Evolutionary conservation across 2,329 filamentous ascomycete species (phyloP), one percentile per base, ranked within the genome.

Genomic region (Falciphora oryzae): DNA sequence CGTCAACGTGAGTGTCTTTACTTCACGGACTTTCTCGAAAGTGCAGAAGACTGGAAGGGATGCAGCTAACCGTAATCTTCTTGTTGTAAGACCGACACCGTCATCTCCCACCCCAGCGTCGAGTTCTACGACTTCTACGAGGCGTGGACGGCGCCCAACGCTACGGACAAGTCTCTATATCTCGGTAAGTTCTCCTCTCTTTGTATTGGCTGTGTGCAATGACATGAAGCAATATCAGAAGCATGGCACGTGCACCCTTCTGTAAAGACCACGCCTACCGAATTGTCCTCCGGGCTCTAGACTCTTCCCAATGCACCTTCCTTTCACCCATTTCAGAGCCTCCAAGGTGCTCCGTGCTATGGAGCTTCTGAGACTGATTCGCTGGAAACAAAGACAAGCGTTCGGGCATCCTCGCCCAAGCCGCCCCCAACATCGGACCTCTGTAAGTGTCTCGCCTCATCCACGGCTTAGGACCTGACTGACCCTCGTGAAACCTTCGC

Each of bases 51-150:
- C n/a, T n/a, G n/a, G n/a, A n/a, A n/a, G n/a, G n/a, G 16, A 44
- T 44, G 16, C 16, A 63, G 14, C 50, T 63, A 53, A 62, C 25
- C 25, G 25, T 25, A 7, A 5, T 63, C 25, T 16, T 63, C 11
- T 53, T 57, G 11, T 57, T 57, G 2, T 1, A 65, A 80, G 77
- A 84, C 81, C 62, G 81, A 84, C 66, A 73, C 76, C 57, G 77
- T 79, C 63, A 70, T 81, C 68, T 71, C 75, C 61, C 79, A 81
- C 64, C 77, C 79, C 10, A 71, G 77, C 57, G 78, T 80, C 4
- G 73, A 75, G 11, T 85, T 85, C 74, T 90, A 90, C 70, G 83
- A 90, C 76, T 89, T 88, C 70, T 88, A 87, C 71, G 78, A 76
- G 64, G 87, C 87, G 2, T 90, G 80, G 67, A 74, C 82, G 69